Conservation (phyloP, 192 early-diverging fungal species). For the Geranomyces variabilis region DNA sequence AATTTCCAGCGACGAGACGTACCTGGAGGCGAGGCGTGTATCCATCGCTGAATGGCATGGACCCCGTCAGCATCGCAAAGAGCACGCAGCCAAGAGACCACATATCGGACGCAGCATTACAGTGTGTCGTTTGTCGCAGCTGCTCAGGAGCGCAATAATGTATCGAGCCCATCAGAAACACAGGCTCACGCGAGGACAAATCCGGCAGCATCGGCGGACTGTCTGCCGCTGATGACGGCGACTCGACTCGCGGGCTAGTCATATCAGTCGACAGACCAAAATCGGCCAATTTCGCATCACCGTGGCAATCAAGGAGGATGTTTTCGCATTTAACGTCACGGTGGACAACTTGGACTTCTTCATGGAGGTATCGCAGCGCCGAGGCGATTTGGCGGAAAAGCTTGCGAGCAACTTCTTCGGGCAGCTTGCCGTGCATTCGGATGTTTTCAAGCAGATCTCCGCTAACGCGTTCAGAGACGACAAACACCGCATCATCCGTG, state of each 20-base stretch:
- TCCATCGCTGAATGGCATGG: conserved; percentile 76
- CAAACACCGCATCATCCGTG: conserved; percentile 65
- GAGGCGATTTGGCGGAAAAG: conserved; percentile 77
- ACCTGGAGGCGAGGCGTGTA: conserved; percentile 63
- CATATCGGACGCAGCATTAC: conserved; percentile 65
- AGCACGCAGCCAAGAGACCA: conserved; percentile 80
- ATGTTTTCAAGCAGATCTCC: conserved; percentile 69
- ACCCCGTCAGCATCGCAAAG: conserved; percentile 70
- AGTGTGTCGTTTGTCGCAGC: conserved; percentile 45
- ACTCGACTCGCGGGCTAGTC: not conserved
- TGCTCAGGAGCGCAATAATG: conserved; percentile 60
- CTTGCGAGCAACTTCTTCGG: conserved; percentile 53
- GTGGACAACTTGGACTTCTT: conserved; percentile 72
- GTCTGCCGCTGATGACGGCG: not conserved
- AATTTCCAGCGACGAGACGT: too few species aligned
- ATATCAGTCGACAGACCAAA: conserved; percentile 75
- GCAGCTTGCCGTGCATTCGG: conserved; percentile 42
- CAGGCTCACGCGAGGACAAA: conserved; percentile 21
- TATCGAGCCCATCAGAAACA: conserved; percentile 22
- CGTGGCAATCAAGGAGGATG: conserved; percentile 60
- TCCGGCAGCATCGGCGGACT: conserved; percentile 14
- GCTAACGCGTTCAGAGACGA: conserved; percentile 71
- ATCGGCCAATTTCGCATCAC: conserved; percentile 75
- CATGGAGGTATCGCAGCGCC: conserved; percentile 80
- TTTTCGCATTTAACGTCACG: conserved; percentile 95